Base-by-base conservation (phyloP, 2,329 filamentous ascomycete genomes). In the Teratosphaeriaceae sp. region DNA sequence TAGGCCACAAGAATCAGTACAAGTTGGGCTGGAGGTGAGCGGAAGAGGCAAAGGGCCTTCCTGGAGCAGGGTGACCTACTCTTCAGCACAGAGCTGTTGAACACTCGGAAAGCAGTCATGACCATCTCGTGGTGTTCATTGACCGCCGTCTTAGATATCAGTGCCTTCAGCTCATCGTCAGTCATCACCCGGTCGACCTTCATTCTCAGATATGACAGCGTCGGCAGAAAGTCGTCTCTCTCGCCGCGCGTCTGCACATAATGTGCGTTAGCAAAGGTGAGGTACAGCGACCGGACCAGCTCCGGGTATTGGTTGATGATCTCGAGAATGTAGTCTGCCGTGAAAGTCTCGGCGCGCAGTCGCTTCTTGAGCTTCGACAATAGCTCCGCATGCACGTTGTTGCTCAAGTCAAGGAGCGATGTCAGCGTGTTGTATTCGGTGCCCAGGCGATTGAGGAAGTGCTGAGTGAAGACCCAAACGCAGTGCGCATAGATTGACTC, bases 71-170 rank as follows among this genome's bases (percentile, higher is more conserved):
- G n/a, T n/a, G n/a, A n/a, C n/a, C n/a, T n/a, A n/a, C n/a, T 98
- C 79, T 97, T 98, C 54, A 97, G 75, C 35, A 97, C 82, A 36
- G 85, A 80, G 45, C 79, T 82, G 73, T 98, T 98, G 80, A 98
- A 98, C 49, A 92, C 82, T 43, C 88, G 82, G 79, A 98, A 97
- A 13, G 89, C 88, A 31, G 82, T 88, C 88, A 98, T 94, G 55
- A 98, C 92, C 82, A 96, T 94, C 63, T 90, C 84, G 61, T 98
- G 88, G 67, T 98, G 89, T 70, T 98, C 90, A 60, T 94, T 97
- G 46, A 75, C 77, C 15, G 87, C 83, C n/a, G 83, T 85, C 61
- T 80, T 83, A 47, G 83, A 77, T 60, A 95, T 92, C 53, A 83
- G 73, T 39, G 85, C 80, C 65, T 86, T 82, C 29, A 95, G 75